phyloP scores from a whole-genome alignment of 768 basidiomycete species.

The Leccinum subtestaceum region DNA sequence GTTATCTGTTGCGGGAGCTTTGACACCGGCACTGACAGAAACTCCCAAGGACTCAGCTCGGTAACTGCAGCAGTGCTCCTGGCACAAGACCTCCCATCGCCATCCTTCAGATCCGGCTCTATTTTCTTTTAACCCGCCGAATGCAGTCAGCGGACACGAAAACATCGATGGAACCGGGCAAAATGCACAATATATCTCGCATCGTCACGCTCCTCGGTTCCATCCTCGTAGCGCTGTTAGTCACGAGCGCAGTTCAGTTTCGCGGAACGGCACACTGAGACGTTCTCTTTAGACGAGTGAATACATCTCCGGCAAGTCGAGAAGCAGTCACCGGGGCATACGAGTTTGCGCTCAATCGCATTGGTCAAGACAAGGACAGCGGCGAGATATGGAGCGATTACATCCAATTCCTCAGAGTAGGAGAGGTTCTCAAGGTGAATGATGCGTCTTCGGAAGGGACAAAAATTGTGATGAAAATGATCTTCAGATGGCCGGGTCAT shows the following conservation, averaged over 20 bases:
- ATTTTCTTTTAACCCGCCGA: background rate
- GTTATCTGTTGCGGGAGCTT: background rate
- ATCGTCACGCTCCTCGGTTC: conserved; percentile 52
- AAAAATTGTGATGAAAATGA: conserved; percentile 4
- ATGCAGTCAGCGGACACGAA: conserved; percentile 9
- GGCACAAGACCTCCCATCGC: background rate
- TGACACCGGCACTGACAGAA: background rate
- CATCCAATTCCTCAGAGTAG: conserved; percentile 80
- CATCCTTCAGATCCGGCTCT: background rate
- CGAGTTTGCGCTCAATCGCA: conserved; percentile 86
- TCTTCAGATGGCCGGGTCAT: conserved; percentile 77
- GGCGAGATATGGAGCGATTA: conserved; percentile 94
- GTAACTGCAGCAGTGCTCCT: background rate
- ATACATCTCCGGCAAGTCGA: conserved; percentile 63
- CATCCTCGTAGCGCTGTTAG: conserved; percentile 60
- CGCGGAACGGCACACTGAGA: conserved; percentile 11
- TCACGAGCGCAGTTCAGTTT: conserved; percentile 20
- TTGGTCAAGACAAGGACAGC: conserved; percentile 90
- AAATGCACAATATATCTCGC: conserved; percentile 39
- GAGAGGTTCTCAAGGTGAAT: conserved; percentile 70
- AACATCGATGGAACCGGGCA: conserved; percentile 23
- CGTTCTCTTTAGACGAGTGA: conserved; percentile 53
- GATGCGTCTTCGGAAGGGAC: background rate
- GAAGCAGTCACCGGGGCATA: conserved; percentile 84
- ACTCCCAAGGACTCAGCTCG: background rate